These are phyloP conservation scores for Waltergamsia citrina DNA, from an alignment of 2,329 filamentous ascomycete species.

Conservation along the genomic window DNA sequence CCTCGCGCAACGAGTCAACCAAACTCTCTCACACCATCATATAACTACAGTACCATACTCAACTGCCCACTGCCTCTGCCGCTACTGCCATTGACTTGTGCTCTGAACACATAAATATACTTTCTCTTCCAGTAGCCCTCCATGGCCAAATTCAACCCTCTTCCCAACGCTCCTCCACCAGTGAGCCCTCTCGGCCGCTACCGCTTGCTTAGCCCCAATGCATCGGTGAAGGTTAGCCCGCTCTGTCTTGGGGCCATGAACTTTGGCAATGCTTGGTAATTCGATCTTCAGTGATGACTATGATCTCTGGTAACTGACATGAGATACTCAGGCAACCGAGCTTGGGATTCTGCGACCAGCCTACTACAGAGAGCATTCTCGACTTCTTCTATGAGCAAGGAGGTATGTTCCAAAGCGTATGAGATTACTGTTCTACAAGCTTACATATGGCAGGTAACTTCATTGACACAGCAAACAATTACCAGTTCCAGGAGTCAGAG, in stretches of 20 bases:
- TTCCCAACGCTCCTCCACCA: no score
- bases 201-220: slow-evolving; percentile 55
- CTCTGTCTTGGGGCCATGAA: slow-evolving; percentile 57
- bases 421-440: not conserved
- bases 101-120: no score
- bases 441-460: slow-evolving; percentile 47
- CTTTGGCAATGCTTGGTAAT: slow-evolving; percentile 47
- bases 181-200: slow-evolving; percentile 54
- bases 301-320: no score
- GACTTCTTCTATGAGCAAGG: slow-evolving; percentile 55
- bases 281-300: no score
- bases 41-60: no score
- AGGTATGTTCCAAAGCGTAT: slow-evolving; percentile 2
- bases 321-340: no score
- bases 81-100: no score
- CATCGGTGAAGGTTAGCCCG: slow-evolving; percentile 57
- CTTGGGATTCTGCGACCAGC: slow-evolving; percentile 58
- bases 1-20: no score
- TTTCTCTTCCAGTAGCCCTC: no score
- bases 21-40: no score
- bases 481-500: slow-evolving; percentile 55
- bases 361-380: slow-evolving; percentile 51
- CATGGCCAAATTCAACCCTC: no score
- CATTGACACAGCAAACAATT: slow-evolving; percentile 63
- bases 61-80: no score